Evolutionary conservation across 345 rosid genomes (phyloP).

Genomic region (Melaleuca alternifolia): DNA sequence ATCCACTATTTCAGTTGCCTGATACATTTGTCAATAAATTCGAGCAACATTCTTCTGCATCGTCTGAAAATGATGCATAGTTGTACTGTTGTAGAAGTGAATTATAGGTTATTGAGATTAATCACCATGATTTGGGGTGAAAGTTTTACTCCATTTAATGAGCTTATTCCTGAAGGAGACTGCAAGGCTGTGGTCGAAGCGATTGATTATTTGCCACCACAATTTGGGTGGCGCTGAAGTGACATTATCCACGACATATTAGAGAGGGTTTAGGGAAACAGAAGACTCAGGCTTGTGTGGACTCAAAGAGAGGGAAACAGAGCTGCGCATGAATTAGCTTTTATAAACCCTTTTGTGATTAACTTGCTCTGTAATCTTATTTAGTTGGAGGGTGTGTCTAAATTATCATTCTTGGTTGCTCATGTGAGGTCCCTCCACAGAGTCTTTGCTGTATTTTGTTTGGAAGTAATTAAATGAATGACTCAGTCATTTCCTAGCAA

Average conservation of each 20-base stretch:
- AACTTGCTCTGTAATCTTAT: background rate
- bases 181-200: background rate
- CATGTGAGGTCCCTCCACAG: background rate
- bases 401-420: background rate
- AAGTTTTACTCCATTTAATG: background rate
- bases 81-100: background rate
- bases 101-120: background rate
- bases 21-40: slow-evolving; percentile 10
- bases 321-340: background rate
- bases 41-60: slow-evolving; percentile 5
- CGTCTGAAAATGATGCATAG: slow-evolving; percentile 16
- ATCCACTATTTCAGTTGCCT: slow-evolving; percentile 30
- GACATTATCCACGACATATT: background rate
- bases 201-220: background rate
- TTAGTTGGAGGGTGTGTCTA: background rate
- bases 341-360: background rate
- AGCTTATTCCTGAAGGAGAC: background rate
- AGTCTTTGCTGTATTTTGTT: background rate
- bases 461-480: background rate
- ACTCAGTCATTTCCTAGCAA: background rate
- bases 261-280: background rate
- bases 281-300: background rate
- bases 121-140: background rate
- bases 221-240: background rate
- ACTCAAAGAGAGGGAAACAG: background rate